phyloP scores from a whole-genome alignment of 331 rosid genomes.

The Erythrophleum ivorense region DNA sequence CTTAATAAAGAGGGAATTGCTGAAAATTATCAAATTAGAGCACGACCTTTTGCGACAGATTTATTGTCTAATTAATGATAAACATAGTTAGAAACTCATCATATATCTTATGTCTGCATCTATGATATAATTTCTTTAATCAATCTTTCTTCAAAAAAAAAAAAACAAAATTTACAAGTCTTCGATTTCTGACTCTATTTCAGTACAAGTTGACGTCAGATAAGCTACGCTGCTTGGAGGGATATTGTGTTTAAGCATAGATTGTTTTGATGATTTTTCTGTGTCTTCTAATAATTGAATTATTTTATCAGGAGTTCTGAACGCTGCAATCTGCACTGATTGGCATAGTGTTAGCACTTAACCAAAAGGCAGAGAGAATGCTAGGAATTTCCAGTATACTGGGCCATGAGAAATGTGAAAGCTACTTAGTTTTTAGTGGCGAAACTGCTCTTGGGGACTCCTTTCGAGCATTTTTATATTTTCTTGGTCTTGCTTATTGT shows the following conservation, averaged over 20 bases:
- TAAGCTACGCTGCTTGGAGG: not conserved
- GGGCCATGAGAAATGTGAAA: conserved; percentile 56
- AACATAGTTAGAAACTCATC: not conserved
- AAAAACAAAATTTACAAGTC: not conserved
- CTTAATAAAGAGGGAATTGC: not conserved
- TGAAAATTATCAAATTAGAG: not conserved
- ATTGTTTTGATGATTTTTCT: conserved; percentile 9
- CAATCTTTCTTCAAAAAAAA: not conserved
- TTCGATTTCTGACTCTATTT: conserved; percentile 6
- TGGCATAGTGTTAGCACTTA: conserved; percentile 39
- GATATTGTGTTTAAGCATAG: conserved; percentile 22
- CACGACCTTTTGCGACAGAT: not conserved
- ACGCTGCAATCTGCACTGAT: conserved; percentile 46
- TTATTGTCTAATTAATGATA: not conserved
- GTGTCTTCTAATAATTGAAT: conserved; percentile 4
- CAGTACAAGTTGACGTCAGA: not conserved
- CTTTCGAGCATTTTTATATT: conserved; percentile 62
- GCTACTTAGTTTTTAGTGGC: conserved; percentile 65
- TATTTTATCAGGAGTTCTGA: conserved; percentile 43
- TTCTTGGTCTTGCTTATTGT: conserved; percentile 82
- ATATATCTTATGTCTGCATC: not conserved
- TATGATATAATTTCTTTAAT: not conserved
- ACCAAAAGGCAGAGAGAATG: conserved; percentile 46
- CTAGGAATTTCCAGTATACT: conserved; percentile 42
- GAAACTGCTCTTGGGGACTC: conserved; percentile 67